Percentiles rank a stretch among this genome's conserved stretches.
These are phyloP conservation scores for Trapa incisa DNA, from an alignment of 345 rosid genomes.

Conservation along the genomic window DNA sequence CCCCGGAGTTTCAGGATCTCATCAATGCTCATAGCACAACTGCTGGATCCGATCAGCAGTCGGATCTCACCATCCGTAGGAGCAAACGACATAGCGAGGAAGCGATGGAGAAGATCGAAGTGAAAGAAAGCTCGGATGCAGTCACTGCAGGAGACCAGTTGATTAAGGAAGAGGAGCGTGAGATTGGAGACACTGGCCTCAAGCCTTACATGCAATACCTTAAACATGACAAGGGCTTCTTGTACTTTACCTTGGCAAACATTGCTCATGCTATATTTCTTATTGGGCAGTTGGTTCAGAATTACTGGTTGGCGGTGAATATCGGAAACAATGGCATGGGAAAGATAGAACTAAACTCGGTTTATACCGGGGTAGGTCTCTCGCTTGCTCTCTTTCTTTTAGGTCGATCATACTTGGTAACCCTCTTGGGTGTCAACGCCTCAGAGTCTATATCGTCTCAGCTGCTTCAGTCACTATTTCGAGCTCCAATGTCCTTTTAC, in stretches of 20 bases:
- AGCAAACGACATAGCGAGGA: slow-evolving; percentile 9
- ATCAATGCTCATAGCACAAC: slow-evolving; percentile 33
- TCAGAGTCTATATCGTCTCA: slow-evolving; percentile 21
- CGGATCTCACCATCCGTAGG: background rate
- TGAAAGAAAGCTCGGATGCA: slow-evolving; percentile 6
- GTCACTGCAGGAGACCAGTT: slow-evolving; percentile 24
- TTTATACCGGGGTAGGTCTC: slow-evolving; percentile 17
- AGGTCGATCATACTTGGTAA: slow-evolving; percentile 13
- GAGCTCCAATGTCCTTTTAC: slow-evolving; percentile 41
- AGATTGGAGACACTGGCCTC: slow-evolving; percentile 36
- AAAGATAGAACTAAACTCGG: slow-evolving; percentile 12
- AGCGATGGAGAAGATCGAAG: slow-evolving; percentile 17
- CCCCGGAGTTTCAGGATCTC: slow-evolving; percentile 34
- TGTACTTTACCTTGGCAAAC: slow-evolving; percentile 15
- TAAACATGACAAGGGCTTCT: slow-evolving; percentile 21
- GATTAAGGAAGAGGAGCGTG: slow-evolving; percentile 43
- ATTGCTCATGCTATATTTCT: slow-evolving; percentile 13
- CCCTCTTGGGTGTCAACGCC: slow-evolving; percentile 18
- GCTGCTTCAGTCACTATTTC: slow-evolving; percentile 23
- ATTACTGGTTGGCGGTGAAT: slow-evolving; percentile 30
- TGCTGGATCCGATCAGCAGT: slow-evolving; percentile 11
- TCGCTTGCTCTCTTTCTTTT: slow-evolving; percentile 16
- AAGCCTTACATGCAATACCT: slow-evolving; percentile 39
- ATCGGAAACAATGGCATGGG: slow-evolving; percentile 15
- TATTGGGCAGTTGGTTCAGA: slow-evolving; percentile 20